Percentiles rank a stretch among this genome's conserved stretches.
phyloP scores from a whole-genome alignment of 1,139 yeast species.

The Scheffersomyces titani region DNA sequence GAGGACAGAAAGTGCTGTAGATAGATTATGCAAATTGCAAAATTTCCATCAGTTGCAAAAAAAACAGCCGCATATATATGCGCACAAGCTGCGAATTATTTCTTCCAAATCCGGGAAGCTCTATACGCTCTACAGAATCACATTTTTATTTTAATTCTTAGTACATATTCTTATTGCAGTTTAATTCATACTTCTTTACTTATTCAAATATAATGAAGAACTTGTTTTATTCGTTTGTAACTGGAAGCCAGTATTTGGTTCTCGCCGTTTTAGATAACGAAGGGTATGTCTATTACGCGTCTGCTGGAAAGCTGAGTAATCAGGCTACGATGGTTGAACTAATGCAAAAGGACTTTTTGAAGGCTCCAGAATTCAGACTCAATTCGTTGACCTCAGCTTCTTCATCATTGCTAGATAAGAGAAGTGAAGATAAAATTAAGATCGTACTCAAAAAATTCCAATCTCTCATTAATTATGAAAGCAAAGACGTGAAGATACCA shows the following conservation, averaged over 20 bases:
- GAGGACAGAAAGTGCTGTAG: conserved; percentile 22
- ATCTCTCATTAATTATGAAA: conserved; percentile 9
- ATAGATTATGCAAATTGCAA: conserved; percentile 2
- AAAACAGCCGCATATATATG: not conserved
- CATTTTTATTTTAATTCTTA: not conserved
- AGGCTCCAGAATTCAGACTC: conserved; percentile 1
- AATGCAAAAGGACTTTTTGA: conserved; percentile 18
- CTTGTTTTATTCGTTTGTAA: conserved; percentile 7
- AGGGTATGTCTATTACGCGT: conserved; percentile 23
- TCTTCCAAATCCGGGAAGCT: not conserved
- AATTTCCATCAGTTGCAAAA: not conserved
- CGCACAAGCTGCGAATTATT: not conserved
- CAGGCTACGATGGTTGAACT: conserved; percentile 4
- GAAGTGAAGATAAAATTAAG: conserved; percentile 5
- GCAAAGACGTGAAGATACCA: conserved; percentile 5
- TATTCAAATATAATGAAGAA: conserved; percentile 4
- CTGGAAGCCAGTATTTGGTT: conserved; percentile 8
- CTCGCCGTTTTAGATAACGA: conserved; percentile 17
- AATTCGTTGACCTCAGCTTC: conserved; percentile 5
- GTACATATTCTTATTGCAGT: not conserved
- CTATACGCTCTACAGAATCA: not conserved
- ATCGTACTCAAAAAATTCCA: conserved; percentile 13
- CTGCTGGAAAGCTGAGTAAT: conserved; percentile 15
- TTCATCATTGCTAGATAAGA: not conserved
- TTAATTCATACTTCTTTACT: not conserved